phyloP scores from a whole-genome alignment of 345 rosid genomes.

The Viola odorata region DNA sequence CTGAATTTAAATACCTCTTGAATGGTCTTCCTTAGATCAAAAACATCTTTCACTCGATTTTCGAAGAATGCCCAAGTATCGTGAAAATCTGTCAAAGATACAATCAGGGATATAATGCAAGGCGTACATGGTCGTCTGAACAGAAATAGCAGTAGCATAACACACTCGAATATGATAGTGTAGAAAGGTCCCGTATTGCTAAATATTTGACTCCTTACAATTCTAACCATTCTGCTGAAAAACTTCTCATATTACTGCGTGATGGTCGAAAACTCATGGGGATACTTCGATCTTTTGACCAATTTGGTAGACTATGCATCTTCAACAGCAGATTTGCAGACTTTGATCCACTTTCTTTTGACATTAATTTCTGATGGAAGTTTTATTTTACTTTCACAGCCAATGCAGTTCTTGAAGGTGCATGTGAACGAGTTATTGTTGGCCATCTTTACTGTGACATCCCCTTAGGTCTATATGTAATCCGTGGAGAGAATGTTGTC shows the following conservation, averaged over 20 bases:
- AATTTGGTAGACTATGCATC: slow-evolving; percentile 53
- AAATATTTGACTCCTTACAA: slow-evolving; percentile 1
- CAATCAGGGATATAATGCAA: too few relatives aligned
- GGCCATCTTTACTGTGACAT: slow-evolving; percentile 87
- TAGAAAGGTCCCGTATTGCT: not conserved
- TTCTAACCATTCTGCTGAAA: slow-evolving; percentile 45
- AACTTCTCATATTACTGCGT: slow-evolving; percentile 83
- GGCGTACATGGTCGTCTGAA: too few relatives aligned
- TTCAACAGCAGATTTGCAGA: too few relatives aligned
- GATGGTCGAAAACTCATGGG: slow-evolving; percentile 95
- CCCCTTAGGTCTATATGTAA: slow-evolving; percentile 86
- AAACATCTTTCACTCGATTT: slow-evolving; percentile 79
- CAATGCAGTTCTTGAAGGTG: slow-evolving; percentile 94
- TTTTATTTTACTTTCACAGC: slow-evolving; percentile 36
- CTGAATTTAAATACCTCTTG: slow-evolving; percentile 60
- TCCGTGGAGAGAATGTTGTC: slow-evolving; percentile 96
- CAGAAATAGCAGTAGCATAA: slow-evolving; percentile 3
- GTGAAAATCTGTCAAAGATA: slow-evolving; percentile 41
- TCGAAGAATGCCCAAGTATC: slow-evolving; percentile 86
- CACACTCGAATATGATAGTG: not conserved
- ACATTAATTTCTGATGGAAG: slow-evolving; percentile 1
- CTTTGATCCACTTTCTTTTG: not conserved
- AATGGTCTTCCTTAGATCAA: slow-evolving; percentile 73
- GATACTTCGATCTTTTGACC: slow-evolving; percentile 91
- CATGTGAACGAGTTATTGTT: slow-evolving; percentile 91